phyloP scores from a whole-genome alignment of 257 asterid genomes.

The Nicotiana tomentosiformis region DNA sequence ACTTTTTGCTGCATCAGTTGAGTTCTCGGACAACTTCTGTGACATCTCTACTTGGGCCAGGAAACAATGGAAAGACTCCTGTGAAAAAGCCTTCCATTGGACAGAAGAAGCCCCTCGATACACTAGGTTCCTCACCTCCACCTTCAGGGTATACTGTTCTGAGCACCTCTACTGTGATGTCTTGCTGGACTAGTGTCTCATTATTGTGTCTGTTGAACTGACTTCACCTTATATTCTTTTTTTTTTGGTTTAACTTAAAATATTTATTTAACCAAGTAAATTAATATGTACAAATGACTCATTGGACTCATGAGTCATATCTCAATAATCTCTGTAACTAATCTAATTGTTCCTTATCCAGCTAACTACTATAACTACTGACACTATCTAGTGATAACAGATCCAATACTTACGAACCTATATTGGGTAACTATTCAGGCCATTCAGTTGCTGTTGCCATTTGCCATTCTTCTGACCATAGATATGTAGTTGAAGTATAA shows the following conservation, averaged over 20 bases:
- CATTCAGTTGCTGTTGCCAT: no score
- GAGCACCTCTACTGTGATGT: background rate
- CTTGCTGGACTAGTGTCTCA: background rate
- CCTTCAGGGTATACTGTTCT: conserved; percentile 55
- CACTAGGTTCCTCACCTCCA: conserved; percentile 77
- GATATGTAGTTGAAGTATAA: no score
- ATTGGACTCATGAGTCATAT: no score
- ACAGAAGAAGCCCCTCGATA: conserved; percentile 81
- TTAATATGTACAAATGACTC: no score
- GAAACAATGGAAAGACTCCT: conserved; percentile 49
- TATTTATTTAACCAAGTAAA: no score
- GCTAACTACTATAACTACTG: no score
- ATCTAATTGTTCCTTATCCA: no score
- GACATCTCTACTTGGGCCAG: conserved; percentile 40
- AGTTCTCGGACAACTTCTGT: conserved; percentile 47
- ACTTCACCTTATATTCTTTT: background rate
- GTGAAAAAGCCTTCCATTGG: conserved; percentile 58
- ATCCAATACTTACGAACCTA: no score
- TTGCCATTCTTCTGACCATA: no score
- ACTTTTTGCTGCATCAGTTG: conserved; percentile 35
- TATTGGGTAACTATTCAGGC: no score
- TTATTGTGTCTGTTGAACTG: background rate
- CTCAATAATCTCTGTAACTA: no score
- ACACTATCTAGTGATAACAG: no score
- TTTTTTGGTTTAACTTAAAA: background rate